Evolutionary conservation across 768 basidiomycete genomes (phyloP), one percentile per base, ranked within the genome.

Genomic region (Tulasnella sp.): DNA sequence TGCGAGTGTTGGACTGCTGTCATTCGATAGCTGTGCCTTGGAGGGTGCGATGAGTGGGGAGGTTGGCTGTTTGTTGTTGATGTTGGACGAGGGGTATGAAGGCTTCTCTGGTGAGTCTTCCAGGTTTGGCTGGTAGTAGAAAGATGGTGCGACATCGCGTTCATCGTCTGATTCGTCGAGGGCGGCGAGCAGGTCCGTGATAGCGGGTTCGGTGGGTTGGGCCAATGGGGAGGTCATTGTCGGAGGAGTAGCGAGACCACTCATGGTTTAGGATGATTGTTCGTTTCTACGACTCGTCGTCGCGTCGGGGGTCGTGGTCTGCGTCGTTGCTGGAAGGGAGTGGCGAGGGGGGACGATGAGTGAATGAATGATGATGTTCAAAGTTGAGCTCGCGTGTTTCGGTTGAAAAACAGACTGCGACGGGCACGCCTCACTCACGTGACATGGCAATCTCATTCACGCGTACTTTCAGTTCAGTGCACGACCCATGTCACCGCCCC

Each of bases 131-230:
- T 77, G n/a, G 50, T 80, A 73, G 16, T 50, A 48, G 79, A 80
- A 80, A 28, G 79, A 80, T 75, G 79, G 79, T 28, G 24, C 60
- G 22, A 60, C 78, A 37, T 77, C 76, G 24, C 40, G 74, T 41
- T 80, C 79, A 16, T 80, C 79, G 72, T 80, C 79, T 22, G 79
- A 80, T 41, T 80, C 79, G 31, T 80, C 79, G 72, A 80, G 79
- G 34, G 46, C 44, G 28, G 64, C 72, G 12, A 74, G 72, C 11
- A 73, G 37, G 46, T 80, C 79, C 22, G 79, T 40, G 64, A 69
- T 69, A 31, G 31, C 64, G 12, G 64, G 64, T 69, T 69, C 64
- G 64, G 64, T 16, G 31, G 64, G 64, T 69, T 69, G 31, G 64
- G 31, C 28, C 64, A 16, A 18, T 24, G 64, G 31, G 18, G 64